phyloP scores from a whole-genome alignment of 2,329 filamentous ascomycete genomes.

The Talaromyces amestolkiae region DNA sequence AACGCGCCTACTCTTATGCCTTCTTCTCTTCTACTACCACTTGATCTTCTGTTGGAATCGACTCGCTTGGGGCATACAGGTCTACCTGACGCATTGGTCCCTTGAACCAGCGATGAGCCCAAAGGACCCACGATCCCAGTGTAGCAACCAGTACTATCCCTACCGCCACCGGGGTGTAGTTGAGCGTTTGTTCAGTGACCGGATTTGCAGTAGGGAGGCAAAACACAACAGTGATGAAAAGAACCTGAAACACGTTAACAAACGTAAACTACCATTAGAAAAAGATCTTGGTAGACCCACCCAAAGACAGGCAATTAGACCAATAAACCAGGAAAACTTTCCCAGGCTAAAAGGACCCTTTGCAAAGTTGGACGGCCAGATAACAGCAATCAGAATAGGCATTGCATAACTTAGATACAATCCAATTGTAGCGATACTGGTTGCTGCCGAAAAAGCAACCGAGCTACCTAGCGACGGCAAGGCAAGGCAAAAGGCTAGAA shows the following conservation, averaged over 20 bases:
- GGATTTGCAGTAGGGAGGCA: constrained; percentile 15
- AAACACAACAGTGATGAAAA: constrained; percentile 15
- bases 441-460: constrained; percentile 16
- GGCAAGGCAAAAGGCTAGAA: constrained; percentile 13
- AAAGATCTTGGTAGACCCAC: background rate
- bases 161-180: constrained; percentile 17
- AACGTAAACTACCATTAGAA: background rate
- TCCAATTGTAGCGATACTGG: constrained; percentile 17
- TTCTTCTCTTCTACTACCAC: background rate
- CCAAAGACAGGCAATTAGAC: constrained; percentile 12
- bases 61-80: background rate
- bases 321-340: constrained; percentile 10
- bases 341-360: constrained; percentile 16
- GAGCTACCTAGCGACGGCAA: constrained; percentile 15
- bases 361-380: constrained; percentile 14
- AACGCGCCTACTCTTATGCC: background rate
- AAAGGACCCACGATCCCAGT: constrained; percentile 9
- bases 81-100: constrained; percentile 14
- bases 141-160: constrained; percentile 13
- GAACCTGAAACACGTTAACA: constrained; percentile 5
- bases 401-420: constrained; percentile 16
- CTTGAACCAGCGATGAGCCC: constrained; percentile 17
- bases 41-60: background rate
- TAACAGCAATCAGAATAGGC: constrained; percentile 10
- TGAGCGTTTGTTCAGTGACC: constrained; percentile 15